Evolutionary conservation across 176 grass and related monocot species (phyloP), one percentile per base, ranked within the genome.

Genomic region (Pontederia paniculata): DNA sequence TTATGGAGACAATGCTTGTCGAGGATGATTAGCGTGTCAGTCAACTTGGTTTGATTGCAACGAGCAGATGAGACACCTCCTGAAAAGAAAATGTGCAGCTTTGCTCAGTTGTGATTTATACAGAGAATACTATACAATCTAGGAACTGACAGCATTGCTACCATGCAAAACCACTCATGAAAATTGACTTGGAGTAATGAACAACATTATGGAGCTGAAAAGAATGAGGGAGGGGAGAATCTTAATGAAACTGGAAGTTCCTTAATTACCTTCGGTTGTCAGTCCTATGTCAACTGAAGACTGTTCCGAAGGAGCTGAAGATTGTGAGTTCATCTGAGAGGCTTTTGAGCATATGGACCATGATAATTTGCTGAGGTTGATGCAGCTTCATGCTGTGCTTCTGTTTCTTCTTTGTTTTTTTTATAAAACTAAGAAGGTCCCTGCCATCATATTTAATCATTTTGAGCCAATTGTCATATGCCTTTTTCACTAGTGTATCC

Each of bases 1-100:
- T 72, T 53, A 69, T 60, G n/a, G 67, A 43, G 71, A 72, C 59
- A 58, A 37, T 1, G 52, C 58, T 23, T 73, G 41, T 63, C 81
- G 74, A 69, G 70, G 60, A 78, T 81, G 63, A 54, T 62, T 47
- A 51, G 42, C 58, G 65, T 84, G 84, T 42, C 58, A 69, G 66
- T 57, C 41, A 55, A n/a, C 57, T 47, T 87, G 79, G 50, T 58
- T 80, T 37, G 69, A 2, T 64, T 81, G 65, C 77, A 83, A 50
- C 63, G 10, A 43, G 65, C 58, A 78, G 71, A 73, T 73, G 73
- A 41, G 68, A 50, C 42, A 67, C 55, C 82, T 71, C 67, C 60
- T 70, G 74, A 73, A 81, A 23, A 78, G 25, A 80, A 78, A 17
- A 41, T 31, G 25, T 31, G 25, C 25, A 31, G 25, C 25, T 5